Evolutionary conservation across 129 eudicot species (phyloP).

Genomic region (sunflower (Helianthus annuus)): DNA sequence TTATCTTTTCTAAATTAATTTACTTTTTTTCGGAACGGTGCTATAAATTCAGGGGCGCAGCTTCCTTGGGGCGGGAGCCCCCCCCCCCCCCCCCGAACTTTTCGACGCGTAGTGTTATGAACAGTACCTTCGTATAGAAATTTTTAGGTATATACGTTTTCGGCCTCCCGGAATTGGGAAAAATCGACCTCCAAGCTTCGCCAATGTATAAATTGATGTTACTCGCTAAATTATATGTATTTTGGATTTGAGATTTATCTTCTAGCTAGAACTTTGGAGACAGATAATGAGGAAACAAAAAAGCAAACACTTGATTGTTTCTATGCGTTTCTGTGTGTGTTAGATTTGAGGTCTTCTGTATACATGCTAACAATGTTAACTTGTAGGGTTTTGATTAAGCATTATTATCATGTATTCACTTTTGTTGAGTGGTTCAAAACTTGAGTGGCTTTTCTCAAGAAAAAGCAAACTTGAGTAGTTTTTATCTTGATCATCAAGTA

Average conservation of each 20-base stretch:
- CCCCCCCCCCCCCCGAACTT: no score
- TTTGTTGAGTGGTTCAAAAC: constrained; percentile 50
- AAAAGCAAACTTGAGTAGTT: constrained; percentile 69
- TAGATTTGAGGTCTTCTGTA: constrained; percentile 8
- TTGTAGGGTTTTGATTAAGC: constrained; percentile 18
- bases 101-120: no score
- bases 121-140: no score
- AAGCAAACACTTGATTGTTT: constrained; percentile 25
- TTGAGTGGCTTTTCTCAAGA: constrained; percentile 48
- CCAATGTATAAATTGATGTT: no score
- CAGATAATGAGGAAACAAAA: constrained; percentile 6
- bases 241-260: background rate
- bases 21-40: no score
- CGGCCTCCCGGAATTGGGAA: no score
- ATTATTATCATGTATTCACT: constrained; percentile 32
- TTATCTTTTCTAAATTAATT: background rate
- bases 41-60: no score
- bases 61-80: no score
- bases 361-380: constrained; percentile 8
- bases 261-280: constrained; percentile 3
- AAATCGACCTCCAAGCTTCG: no score
- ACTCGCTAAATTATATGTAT: background rate
- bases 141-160: no score
- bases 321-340: constrained; percentile 12
- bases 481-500: constrained; percentile 52